These are phyloP conservation scores for Trypanosomatidae sp. DNA, from an alignment of 208 protist genomes.

Conservation along the genomic window DNA sequence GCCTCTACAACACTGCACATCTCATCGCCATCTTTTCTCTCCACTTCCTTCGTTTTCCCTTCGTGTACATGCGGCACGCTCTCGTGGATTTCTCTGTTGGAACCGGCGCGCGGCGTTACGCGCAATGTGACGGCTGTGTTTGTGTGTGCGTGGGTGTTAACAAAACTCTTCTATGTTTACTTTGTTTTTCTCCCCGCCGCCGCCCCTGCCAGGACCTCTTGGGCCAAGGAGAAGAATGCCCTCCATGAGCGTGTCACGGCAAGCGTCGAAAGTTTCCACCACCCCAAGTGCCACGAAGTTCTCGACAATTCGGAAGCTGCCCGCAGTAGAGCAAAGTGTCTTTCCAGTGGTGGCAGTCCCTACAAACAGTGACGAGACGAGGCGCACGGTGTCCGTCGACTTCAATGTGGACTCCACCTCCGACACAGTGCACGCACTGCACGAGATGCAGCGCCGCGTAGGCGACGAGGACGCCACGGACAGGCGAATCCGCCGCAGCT, in stretches of 20 bases:
- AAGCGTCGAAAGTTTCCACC: neutral
- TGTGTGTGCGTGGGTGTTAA: neutral
- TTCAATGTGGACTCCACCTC: neutral
- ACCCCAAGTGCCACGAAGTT: neutral
- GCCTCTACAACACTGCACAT: neutral
- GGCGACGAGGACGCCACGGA: constrained; percentile 46
- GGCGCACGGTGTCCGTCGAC: neutral
- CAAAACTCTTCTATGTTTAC: neutral
- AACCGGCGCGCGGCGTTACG: neutral
- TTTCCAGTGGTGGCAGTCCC: neutral
- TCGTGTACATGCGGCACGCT: neutral
- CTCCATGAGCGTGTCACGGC: neutral
- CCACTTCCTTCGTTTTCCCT: neutral
- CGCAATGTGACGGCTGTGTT: neutral
- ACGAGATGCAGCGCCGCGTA: constrained; percentile 15
- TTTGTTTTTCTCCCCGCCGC: neutral
- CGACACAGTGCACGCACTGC: constrained; percentile 29
- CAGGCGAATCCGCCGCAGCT: constrained; percentile 54
- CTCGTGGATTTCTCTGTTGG: neutral
- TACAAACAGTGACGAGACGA: neutral
- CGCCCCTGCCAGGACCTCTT: neutral
- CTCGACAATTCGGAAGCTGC: constrained; percentile 8
- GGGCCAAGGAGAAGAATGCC: constrained; percentile 3
- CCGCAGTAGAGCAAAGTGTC: neutral
- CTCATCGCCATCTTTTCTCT: neutral